phyloP scores from a whole-genome alignment of 176 grass and related monocot genomes.

The Juncus effusus region DNA sequence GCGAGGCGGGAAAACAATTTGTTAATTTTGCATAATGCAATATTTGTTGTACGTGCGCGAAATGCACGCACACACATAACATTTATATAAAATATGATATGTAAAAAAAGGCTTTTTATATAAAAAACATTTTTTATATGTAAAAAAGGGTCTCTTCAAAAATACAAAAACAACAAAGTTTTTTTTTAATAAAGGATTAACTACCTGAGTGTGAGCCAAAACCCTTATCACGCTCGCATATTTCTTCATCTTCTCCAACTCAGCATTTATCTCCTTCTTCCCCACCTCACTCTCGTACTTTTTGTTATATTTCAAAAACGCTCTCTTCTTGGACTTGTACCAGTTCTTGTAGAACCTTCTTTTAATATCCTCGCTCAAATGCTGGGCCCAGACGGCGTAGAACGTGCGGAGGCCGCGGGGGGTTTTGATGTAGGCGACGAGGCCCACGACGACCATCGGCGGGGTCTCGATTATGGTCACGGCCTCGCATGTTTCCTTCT shows the following conservation, averaged over 20 bases:
- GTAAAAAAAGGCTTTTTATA: too few species aligned
- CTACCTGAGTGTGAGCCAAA: constrained; percentile 74
- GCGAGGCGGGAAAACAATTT: too few species aligned
- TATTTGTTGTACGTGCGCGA: too few species aligned
- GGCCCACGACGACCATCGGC: constrained; percentile 76
- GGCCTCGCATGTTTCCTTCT: constrained; percentile 94
- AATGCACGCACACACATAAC: too few species aligned
- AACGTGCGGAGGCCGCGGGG: constrained; percentile 51
- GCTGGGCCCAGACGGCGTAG: constrained; percentile 85
- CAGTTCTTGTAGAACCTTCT: constrained; percentile 94
- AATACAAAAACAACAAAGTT: neutral
- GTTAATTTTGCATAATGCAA: too few species aligned
- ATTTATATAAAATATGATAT: too few species aligned
- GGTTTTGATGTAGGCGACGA: constrained; percentile 82
- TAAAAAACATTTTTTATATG: too few species aligned
- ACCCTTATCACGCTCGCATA: constrained; percentile 70
- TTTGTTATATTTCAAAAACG: constrained; percentile 74
- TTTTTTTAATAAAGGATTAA: too few species aligned
- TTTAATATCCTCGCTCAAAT: constrained; percentile 86
- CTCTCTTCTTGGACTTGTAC: constrained; percentile 95
- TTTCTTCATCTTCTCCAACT: constrained; percentile 95
- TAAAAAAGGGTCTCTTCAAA: neutral
- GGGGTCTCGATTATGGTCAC: constrained; percentile 84
- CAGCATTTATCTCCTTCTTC: constrained; percentile 55
- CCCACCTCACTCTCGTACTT: constrained; percentile 67